phyloP scores from a whole-genome alignment of 371 early-diverging fungal species.

The Mortierella sp. region DNA sequence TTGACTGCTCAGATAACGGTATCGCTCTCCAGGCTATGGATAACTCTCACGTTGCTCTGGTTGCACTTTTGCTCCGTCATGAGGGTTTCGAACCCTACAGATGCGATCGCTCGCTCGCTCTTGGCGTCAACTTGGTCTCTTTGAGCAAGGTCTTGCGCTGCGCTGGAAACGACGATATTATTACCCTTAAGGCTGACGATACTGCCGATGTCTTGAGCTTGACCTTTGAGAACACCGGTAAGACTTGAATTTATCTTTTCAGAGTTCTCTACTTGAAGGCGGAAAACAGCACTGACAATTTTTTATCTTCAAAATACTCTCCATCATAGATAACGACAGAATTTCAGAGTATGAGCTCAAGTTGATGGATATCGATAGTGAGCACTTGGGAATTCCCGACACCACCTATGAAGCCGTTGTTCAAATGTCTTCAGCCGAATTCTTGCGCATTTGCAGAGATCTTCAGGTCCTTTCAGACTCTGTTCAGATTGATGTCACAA shows the following conservation, averaged over 20 bases:
- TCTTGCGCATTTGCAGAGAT: conserved; percentile 94
- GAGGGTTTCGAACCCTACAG: conserved; percentile 97
- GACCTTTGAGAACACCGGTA: conserved; percentile 87
- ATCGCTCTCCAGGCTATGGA: conserved; percentile 99
- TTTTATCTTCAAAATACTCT: not conserved
- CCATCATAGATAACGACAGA: conserved; percentile 79
- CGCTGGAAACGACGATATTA: conserved; percentile 92
- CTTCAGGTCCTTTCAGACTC: conserved; percentile 89
- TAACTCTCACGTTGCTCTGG: conserved; percentile 97
- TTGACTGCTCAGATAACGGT: conserved; percentile 97
- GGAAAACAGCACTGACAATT: not conserved
- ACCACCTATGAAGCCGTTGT: conserved; percentile 93
- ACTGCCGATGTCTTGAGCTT: conserved; percentile 85
- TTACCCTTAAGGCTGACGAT: conserved; percentile 93
- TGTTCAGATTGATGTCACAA: conserved; percentile 89
- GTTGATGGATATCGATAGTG: conserved; percentile 97
- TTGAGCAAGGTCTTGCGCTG: conserved; percentile 96
- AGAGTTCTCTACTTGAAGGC: not conserved
- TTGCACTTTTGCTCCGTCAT: conserved; percentile 87
- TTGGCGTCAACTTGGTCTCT: conserved; percentile 91
- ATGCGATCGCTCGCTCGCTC: conserved; percentile 92
- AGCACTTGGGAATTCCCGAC: conserved; percentile 97
- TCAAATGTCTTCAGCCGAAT: conserved; percentile 90
- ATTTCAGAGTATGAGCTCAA: conserved; percentile 95
- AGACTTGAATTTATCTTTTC: conserved; percentile 5